A percentile compares a stretch with the other conserved stretches of the same genome.
phyloP scores from a whole-genome alignment of 371 early-diverging fungal genomes.

The Choanephora cucurbitarum region DNA sequence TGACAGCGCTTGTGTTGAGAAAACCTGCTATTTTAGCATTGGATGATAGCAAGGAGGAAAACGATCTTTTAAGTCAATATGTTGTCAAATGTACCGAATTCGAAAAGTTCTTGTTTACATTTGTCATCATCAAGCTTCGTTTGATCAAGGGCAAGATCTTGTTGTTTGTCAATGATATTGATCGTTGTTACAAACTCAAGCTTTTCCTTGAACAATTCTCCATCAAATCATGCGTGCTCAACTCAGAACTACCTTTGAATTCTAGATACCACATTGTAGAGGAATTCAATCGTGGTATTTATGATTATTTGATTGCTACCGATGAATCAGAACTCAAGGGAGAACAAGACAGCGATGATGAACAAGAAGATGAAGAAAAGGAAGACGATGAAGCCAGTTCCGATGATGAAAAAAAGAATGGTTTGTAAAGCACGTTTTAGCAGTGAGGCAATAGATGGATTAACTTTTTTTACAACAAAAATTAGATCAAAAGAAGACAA shows the following conservation, averaged over 20 bases:
- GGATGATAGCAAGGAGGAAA: slow-evolving; percentile 74
- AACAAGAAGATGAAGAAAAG: slow-evolving; percentile 40
- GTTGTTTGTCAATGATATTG: slow-evolving; percentile 93
- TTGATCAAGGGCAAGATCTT: slow-evolving; percentile 90
- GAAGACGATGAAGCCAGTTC: slow-evolving; percentile 23
- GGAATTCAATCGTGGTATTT: slow-evolving; percentile 96
- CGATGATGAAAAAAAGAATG: slow-evolving; percentile 28
- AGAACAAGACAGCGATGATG: slow-evolving; percentile 70
- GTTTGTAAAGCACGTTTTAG: no score
- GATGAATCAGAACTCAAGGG: slow-evolving; percentile 82
- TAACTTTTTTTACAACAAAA: no score
- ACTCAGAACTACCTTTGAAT: slow-evolving; percentile 93
- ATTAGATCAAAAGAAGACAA: slow-evolving; percentile 41
- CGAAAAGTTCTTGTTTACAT: slow-evolving; percentile 89
- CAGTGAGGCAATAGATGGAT: no score
- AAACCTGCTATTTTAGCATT: slow-evolving; percentile 84
- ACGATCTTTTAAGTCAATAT: slow-evolving; percentile 75
- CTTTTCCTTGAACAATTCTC: slow-evolving; percentile 96
- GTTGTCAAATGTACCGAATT: slow-evolving; percentile 73
- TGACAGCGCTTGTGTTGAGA: slow-evolving; percentile 82
- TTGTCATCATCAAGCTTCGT: slow-evolving; percentile 87
- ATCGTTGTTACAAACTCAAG: slow-evolving; percentile 89
- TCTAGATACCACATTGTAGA: slow-evolving; percentile 93
- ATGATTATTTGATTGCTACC: slow-evolving; percentile 94
- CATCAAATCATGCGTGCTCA: slow-evolving; percentile 86